Conservation (phyloP, 495 filamentous ascomycete species). For the Arthonia radiata region DNA sequence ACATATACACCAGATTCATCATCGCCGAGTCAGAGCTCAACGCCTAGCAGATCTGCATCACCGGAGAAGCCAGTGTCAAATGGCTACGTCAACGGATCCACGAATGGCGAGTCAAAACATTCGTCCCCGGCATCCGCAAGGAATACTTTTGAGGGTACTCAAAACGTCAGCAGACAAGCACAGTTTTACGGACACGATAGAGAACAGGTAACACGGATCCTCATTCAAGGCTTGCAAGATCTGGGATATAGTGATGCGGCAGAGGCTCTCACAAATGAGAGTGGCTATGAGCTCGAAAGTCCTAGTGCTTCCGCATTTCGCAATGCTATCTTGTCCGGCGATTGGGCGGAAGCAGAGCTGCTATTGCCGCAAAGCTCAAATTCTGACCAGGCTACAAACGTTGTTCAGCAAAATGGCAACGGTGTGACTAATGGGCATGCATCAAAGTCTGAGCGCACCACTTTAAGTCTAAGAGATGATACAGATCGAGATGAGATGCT, state of each 20-base stretch:
- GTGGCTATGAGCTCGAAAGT: constrained; percentile 72
- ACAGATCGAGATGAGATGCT: constrained; percentile 37
- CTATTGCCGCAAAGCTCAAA: constrained; percentile 38
- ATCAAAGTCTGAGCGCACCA: constrained; percentile 5
- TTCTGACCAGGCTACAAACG: constrained; percentile 7
- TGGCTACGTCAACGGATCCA: constrained; percentile 8
- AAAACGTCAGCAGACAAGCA: no score
- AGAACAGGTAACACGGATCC: constrained; percentile 77
- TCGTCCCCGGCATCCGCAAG: no score
- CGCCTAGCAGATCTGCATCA: constrained; percentile 6
- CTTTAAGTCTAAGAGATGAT: constrained; percentile 26
- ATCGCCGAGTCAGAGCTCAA: constrained; percentile 10
- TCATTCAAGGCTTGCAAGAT: constrained; percentile 76
- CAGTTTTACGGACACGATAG: constrained; percentile 72
- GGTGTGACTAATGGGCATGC: constrained; percentile 18
- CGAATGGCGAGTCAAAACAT: constrained; percentile 13
- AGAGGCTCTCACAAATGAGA: constrained; percentile 46
- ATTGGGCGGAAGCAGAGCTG: constrained; percentile 66
- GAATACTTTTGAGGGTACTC: no score
- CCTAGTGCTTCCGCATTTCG: constrained; percentile 65
- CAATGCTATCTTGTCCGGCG: constrained; percentile 51
- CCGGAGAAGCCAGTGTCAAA: constrained; percentile 11
- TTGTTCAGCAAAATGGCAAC: constrained; percentile 23
- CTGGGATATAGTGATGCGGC: constrained; percentile 66
- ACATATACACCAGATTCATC: background rate